Evolutionary conservation across 306 rosid species (phyloP), one percentile per base, ranked within the genome.

Genomic region (Abrus pulchellus): DNA sequence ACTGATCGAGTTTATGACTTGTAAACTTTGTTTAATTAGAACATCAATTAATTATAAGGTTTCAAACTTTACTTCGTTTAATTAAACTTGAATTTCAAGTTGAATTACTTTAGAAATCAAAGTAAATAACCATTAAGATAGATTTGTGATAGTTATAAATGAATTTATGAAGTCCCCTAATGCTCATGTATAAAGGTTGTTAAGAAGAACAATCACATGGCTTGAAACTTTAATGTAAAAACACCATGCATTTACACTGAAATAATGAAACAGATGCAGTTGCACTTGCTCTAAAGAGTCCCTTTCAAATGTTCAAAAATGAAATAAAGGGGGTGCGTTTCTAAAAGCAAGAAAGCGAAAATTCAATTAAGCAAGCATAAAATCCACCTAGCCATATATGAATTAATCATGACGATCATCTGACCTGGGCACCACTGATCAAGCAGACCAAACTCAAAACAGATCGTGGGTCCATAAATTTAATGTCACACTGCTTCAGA

Each of bases 391-490:
- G 64, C 68, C 55, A 79, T 61, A 72, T 69, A 82, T 85, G 62
- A 68, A 71, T 72, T 86, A 86, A 83, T 83, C 81, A 81, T 79
- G 85, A 78, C 78, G 81, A 89, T 70, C 81, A 79, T 83, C 90
- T 71, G 83, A 66, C 45, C 64, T 82, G 87, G 83, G 76, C 75
- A 50, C 88, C 86, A 83, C 85, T 65, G 85, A 75, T 75, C 83
- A 86, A 79, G 77, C 83, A 72, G 88, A 87, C 89, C 85, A 69
- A 85, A 79, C 89, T 84, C 86, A 86, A 78, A 78, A 70, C 94
- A 83, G 90, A 79, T 64, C 9, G 90, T 86, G 93, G 93, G 93
- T 12, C 89, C 90, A 28, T 1, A 4, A n/a, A 80, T 73, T 88
- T 84, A 88, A 87, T 86, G 77, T 70, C 82, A 14, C 14, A 67